These are phyloP conservation scores for Telfairia occidentalis DNA, from an alignment of 331 rosid genomes.

Conservation along the genomic window DNA sequence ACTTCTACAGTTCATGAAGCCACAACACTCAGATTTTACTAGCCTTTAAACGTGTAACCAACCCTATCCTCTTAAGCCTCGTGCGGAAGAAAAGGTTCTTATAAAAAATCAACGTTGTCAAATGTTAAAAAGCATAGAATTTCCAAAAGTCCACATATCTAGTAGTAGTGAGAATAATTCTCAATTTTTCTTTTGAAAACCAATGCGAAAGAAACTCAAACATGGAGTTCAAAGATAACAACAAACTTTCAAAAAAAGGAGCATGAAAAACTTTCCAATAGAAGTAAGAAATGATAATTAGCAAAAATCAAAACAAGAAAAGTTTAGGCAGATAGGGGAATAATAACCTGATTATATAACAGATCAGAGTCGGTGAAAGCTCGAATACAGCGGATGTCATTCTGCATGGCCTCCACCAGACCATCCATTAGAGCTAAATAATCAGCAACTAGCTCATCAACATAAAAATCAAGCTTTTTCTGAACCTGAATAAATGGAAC, in stretches of 20 bases:
- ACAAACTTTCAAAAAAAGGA: not conserved
- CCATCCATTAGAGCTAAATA: constrained; percentile 90
- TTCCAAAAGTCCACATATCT: not conserved
- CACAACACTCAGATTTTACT: not conserved
- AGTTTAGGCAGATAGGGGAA: not conserved
- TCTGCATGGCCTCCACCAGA: constrained; percentile 48
- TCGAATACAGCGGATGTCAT: constrained; percentile 38
- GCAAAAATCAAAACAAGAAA: not conserved
- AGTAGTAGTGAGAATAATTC: not conserved
- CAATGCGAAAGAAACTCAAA: not conserved
- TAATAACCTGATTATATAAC: constrained; percentile 55
- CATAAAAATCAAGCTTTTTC: constrained; percentile 76
- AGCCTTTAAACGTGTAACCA: not conserved
- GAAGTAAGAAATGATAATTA: not conserved
- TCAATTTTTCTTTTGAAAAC: not conserved
- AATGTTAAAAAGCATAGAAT: not conserved
- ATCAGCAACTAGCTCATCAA: constrained; percentile 61
- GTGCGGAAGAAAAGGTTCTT: not conserved
- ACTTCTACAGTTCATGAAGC: not conserved
- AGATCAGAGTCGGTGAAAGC: constrained; percentile 78
- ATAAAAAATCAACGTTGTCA: not conserved
- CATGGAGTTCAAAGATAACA: not conserved
- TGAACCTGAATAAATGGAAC: constrained; percentile 57
- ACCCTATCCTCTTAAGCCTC: not conserved
- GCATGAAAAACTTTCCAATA: not conserved